Conservation (phyloP, 805 yeast genomes). For the Metschnikowia shivogae region DNA sequence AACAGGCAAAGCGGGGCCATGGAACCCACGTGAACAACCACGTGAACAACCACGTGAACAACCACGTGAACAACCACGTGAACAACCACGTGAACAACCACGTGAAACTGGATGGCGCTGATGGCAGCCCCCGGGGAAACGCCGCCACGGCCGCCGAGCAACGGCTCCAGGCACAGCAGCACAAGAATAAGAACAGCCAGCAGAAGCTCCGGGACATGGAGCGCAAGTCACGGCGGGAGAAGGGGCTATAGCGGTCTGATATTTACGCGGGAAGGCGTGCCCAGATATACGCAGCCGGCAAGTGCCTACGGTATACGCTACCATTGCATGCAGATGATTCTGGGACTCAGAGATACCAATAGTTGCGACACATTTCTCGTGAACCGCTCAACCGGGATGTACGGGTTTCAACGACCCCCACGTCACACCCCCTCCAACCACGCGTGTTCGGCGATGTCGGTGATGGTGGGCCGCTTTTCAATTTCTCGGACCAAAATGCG, state of each 20-base stretch:
- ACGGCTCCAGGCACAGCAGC: constrained; percentile 28
- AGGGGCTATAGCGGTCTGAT: constrained; percentile 22
- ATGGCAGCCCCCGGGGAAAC: constrained; percentile 18
- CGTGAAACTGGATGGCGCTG: background rate
- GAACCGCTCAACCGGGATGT: no score
- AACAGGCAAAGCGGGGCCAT: no score
- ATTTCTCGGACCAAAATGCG: constrained; percentile 67
- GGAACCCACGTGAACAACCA: no score
- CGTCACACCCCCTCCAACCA: constrained; percentile 44
- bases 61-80: no score
- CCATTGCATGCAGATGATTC: no score
- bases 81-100: no score
- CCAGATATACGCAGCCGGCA: background rate
- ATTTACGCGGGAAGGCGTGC: background rate
- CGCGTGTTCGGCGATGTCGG: constrained; percentile 61
- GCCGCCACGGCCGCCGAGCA: constrained; percentile 40
- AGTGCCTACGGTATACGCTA: background rate
- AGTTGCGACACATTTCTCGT: background rate
- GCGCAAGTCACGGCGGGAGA: constrained; percentile 28
- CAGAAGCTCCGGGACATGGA: constrained; percentile 30
- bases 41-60: no score
- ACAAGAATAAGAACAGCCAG: constrained; percentile 24
- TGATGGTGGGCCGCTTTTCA: constrained; percentile 65
- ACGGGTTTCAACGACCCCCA: background rate
- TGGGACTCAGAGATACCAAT: background rate